These are phyloP conservation scores for Cercophora scortea DNA, from an alignment of 495 filamentous ascomycete species.

Conservation along the genomic window DNA sequence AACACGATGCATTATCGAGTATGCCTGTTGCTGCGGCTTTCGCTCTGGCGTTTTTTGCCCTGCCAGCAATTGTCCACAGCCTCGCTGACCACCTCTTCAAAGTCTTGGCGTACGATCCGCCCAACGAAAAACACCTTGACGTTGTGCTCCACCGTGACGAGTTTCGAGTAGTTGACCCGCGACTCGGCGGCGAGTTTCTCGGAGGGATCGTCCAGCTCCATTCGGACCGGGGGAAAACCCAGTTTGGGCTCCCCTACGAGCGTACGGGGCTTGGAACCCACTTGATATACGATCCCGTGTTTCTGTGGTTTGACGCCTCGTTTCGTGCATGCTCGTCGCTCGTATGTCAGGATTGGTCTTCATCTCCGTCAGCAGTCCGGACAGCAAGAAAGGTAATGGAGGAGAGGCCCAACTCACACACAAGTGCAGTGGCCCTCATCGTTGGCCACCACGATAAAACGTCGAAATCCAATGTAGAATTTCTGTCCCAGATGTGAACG, in stretches of 20 bases:
- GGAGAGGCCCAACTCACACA: slow-evolving; percentile 28
- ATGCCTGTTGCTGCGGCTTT: background rate
- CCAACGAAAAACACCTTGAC: slow-evolving; percentile 38
- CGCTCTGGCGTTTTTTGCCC: slow-evolving; percentile 17
- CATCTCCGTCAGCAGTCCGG: slow-evolving; percentile 1
- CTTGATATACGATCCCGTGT: slow-evolving; percentile 37
- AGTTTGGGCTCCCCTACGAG: slow-evolving; percentile 31
- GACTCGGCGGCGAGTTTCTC: slow-evolving; percentile 38
- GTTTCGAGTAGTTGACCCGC: slow-evolving; percentile 37
- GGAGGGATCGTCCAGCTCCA: slow-evolving; percentile 20
- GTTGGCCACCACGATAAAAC: slow-evolving; percentile 40
- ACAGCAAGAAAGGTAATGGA: too few species aligned
- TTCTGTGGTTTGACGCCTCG: slow-evolving; percentile 36
- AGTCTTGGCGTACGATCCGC: slow-evolving; percentile 22
- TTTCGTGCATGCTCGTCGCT: slow-evolving; percentile 35
- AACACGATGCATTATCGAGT: background rate
- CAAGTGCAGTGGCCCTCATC: slow-evolving; percentile 41
- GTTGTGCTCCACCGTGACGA: slow-evolving; percentile 43
- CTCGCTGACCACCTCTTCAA: slow-evolving; percentile 23
- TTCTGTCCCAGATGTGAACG: slow-evolving; percentile 17
- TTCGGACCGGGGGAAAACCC: slow-evolving; percentile 31
- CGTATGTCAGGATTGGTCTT: slow-evolving; percentile 43
- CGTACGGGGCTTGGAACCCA: slow-evolving; percentile 15
- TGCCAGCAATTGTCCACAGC: slow-evolving; percentile 40
- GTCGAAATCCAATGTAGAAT: slow-evolving; percentile 37